Percentiles rank a stretch among this genome's conserved stretches.
phyloP scores from a whole-genome alignment of 73 alveolate genomes.

The Paramecium sexaurelia region DNA sequence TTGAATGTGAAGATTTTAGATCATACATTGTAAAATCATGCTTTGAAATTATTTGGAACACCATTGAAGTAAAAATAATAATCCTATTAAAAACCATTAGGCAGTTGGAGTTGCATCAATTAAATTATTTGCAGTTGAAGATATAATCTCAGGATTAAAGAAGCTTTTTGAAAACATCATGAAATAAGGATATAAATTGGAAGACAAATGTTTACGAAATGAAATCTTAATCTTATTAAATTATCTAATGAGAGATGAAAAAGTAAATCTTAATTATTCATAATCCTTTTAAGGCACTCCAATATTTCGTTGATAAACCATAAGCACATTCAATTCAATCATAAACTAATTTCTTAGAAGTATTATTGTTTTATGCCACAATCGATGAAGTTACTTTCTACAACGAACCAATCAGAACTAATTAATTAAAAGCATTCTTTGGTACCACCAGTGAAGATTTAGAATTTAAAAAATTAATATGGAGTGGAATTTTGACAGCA shows the following conservation, averaged over 20 bases:
- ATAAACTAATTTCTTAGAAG: conserved; percentile 87
- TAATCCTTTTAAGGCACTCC: conserved; percentile 72
- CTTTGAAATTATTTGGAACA: conserved; percentile 97
- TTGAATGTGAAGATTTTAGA: conserved; percentile 91
- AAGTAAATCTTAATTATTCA: background rate
- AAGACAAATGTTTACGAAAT: conserved; percentile 95
- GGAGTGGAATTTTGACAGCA: conserved; percentile 87
- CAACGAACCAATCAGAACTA: conserved; percentile 70
- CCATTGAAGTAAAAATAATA: conserved; percentile 74
- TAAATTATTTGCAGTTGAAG: conserved; percentile 92
- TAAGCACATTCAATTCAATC: conserved; percentile 68
- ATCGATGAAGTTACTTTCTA: conserved; percentile 88
- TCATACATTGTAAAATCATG: conserved; percentile 90
- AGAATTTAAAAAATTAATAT: conserved; percentile 93
- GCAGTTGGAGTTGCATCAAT: conserved; percentile 93
- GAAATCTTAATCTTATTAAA: conserved; percentile 91
- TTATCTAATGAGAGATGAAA: conserved; percentile 89
- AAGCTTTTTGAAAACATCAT: conserved; percentile 91
- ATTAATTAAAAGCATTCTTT: conserved; percentile 84
- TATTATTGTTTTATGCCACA: conserved; percentile 87
- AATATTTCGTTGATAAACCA: conserved; percentile 86
- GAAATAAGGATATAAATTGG: conserved; percentile 92
- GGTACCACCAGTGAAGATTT: conserved; percentile 96
- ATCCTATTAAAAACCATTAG: background rate
- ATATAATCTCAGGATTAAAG: conserved; percentile 86